phyloP scores from a whole-genome alignment of 202 grass and related monocot genomes.

The Carex arenaria region DNA sequence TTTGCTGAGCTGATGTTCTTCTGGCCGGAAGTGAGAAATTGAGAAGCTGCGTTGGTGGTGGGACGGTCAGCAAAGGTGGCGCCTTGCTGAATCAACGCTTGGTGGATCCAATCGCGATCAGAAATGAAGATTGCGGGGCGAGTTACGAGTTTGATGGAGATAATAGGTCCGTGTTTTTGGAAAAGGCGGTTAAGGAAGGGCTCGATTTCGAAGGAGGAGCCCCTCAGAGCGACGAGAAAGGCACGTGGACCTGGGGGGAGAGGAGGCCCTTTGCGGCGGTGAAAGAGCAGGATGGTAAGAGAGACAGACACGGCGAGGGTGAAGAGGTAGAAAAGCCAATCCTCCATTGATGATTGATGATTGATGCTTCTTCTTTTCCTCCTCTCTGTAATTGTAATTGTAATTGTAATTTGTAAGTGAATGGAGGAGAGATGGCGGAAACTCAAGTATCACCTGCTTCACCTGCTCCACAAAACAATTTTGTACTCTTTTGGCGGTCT shows the following conservation, averaged over 20 bases:
- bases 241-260: slow-evolving; percentile 16
- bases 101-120: slow-evolving; percentile 28
- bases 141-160: slow-evolving; percentile 32
- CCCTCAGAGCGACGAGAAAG: slow-evolving; percentile 29
- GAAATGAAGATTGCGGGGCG: slow-evolving; percentile 42
- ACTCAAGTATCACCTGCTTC: no score
- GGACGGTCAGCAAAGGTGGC: slow-evolving; percentile 51
- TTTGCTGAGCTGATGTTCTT: slow-evolving; percentile 40
- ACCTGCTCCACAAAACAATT: no score
- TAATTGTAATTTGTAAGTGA: no score
- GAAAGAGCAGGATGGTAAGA: slow-evolving; percentile 18
- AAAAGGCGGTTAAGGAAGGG: slow-evolving; percentile 28
- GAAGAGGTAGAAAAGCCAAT: slow-evolving; percentile 63
- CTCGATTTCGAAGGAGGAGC: slow-evolving; percentile 37
- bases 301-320: slow-evolving; percentile 36
- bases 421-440: no score
- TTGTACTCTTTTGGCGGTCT: no score
- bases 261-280: background rate
- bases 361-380: no score
- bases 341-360: slow-evolving; percentile 54
- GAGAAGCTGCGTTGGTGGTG: background rate
- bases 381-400: no score
- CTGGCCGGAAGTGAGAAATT: slow-evolving; percentile 36
- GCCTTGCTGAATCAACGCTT: slow-evolving; percentile 41
- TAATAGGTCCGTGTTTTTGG: slow-evolving; percentile 38